Base-by-base conservation (phyloP, 129 eudicot genomes). In the Pittosporum tobira region DNA sequence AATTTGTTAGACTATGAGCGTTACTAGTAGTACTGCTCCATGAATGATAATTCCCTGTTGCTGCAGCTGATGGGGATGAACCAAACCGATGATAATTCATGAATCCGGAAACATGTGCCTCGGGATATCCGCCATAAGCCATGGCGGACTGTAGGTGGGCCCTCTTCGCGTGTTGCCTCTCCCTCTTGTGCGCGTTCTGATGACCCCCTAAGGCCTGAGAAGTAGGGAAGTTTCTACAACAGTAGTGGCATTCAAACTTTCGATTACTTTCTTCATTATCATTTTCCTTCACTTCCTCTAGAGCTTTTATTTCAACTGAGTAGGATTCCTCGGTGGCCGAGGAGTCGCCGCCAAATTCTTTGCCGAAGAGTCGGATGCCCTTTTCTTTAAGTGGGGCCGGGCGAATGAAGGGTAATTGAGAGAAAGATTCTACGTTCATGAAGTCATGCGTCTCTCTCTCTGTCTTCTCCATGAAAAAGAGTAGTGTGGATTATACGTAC, bases 161-260 rank as follows among this genome's bases (percentile, higher is more conserved):
- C 6, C 99, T 57, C 64, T 93, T 93, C 0, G 99, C 99, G 44
- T 93, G 91, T 57, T 93, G 99, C 9, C 99, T 79, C 64, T 93
- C 99, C 61, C 99, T 58, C 60, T 93, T 93, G 72, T 93, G 99
- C 2, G 99, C 99, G 75, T 93, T 93, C 45, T 93, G 99, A 56
- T 93, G 99, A 22, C 99, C 99, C n/a, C 99, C 99, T 6, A 93
- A 65, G 23, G 99, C 99, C 71, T 93, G 99, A 1, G 99, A 93
- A 2, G 99, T 93, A 1, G 99, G 99, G 78, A 93, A 93, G 84
- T 87, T 93, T 51, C 99, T 42, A 68, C 96, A 93, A 49, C 99
- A 93, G 36, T 93, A 93, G 36, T 93, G 96, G 71, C 99, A 93
- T 72, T 93, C 96, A 61, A 93, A 93, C 38, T 87, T 93, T 10